These are phyloP conservation scores for Rhizopogon vinicolor DNA, from an alignment of 768 basidiomycete species.

Conservation along the genomic window DNA sequence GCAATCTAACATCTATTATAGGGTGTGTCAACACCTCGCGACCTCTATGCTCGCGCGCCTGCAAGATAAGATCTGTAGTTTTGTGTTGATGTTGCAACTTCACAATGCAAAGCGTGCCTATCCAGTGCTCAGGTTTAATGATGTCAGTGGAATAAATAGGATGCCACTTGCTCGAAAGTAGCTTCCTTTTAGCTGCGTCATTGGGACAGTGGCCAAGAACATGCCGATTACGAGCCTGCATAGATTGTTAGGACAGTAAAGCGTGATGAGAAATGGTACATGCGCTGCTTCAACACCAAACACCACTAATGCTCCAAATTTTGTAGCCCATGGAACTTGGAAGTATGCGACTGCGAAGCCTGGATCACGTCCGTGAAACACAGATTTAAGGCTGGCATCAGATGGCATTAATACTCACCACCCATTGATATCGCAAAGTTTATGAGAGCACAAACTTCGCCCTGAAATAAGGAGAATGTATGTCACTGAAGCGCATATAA, in stretches of 20 bases:
- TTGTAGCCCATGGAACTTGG: constrained; percentile 35
- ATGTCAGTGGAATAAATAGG: background rate
- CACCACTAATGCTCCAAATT: constrained; percentile 28
- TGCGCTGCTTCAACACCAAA: constrained; percentile 35
- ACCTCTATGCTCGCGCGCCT: too few species aligned
- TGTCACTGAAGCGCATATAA: too few species aligned
- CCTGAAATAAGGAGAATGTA: too few species aligned
- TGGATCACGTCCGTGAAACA: background rate
- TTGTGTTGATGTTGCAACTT: background rate
- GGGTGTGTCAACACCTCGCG: too few species aligned
- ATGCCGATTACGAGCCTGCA: constrained; percentile 27
- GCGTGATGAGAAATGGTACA: constrained; percentile 3
- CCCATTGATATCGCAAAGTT: constrained; percentile 34
- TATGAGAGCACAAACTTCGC: constrained; percentile 38
- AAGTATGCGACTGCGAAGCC: constrained; percentile 37
- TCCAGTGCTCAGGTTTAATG: background rate
- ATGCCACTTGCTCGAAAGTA: constrained; percentile 26
- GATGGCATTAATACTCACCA: constrained; percentile 14
- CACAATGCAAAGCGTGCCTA: constrained; percentile 16
- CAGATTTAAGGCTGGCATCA: background rate
- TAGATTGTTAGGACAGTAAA: background rate
- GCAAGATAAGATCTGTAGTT: too few species aligned
- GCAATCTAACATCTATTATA: too few species aligned
- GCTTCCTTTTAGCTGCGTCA: constrained; percentile 30
- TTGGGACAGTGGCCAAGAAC: constrained; percentile 32